These are phyloP conservation scores for Cytospora piceicola DNA, from an alignment of 2,329 filamentous ascomycete species.

Conservation along the genomic window DNA sequence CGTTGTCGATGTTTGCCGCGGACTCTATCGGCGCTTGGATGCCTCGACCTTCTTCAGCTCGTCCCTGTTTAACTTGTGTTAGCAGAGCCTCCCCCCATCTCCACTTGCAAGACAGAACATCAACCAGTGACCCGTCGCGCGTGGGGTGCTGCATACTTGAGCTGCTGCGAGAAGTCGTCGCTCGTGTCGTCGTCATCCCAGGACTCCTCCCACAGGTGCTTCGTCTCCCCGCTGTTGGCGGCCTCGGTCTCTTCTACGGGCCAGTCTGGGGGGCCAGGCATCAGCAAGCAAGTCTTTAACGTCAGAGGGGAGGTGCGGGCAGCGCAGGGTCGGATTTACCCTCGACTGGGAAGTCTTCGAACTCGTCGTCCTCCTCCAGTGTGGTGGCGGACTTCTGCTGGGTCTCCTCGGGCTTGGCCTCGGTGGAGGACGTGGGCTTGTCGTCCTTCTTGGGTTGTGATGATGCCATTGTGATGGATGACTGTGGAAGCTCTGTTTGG, in stretches of 20 bases:
- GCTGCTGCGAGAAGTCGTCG: conserved; percentile 93
- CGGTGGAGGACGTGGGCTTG: conserved; percentile 44
- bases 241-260: conserved; percentile 86
- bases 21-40: conserved; percentile 63
- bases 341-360: conserved; percentile 97
- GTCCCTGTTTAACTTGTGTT: conserved; percentile 60
- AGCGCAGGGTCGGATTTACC: conserved; percentile 59
- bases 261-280: conserved; percentile 69
- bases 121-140: background rate
- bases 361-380: conserved; percentile 97
- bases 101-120: background rate
- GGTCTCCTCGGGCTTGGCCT: conserved; percentile 50
- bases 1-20: background rate
- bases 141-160: conserved; percentile 66
- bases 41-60: conserved; percentile 93
- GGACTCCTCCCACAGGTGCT: conserved; percentile 97
- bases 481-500: conserved; percentile 9
- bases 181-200: conserved; percentile 99
- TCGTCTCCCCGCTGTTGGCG: conserved; percentile 66
- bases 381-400: conserved; percentile 67
- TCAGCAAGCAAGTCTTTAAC: conserved; percentile 14
- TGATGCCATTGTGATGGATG: conserved; percentile 41
- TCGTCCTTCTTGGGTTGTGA: conserved; percentile 42
- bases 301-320: background rate
- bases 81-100: background rate